Evolutionary conservation across 75 land plant species (phyloP).

Genomic region (Cunninghamia lanceolata): DNA sequence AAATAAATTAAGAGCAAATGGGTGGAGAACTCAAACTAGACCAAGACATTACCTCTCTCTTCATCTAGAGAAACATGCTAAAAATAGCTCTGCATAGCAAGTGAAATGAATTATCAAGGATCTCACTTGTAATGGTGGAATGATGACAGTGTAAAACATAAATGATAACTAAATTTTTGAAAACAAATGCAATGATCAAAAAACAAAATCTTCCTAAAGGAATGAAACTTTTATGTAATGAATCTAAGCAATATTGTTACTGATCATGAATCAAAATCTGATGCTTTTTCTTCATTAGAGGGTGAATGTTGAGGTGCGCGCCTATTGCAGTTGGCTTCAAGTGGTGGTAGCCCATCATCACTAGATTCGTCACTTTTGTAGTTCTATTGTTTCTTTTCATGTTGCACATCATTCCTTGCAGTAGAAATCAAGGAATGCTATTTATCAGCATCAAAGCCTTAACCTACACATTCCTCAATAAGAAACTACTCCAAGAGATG

Average conservation of each 20-base stretch:
- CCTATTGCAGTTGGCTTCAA: constrained; percentile 64
- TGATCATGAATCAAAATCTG: constrained; percentile 27
- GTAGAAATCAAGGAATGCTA: background rate
- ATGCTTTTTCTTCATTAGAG: constrained; percentile 31
- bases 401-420: background rate
- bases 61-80: background rate
- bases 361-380: constrained; percentile 1
- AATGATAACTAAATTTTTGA: background rate
- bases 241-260: background rate
- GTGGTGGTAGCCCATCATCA: constrained; percentile 65
- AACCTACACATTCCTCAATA: background rate
- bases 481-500: too few relatives aligned
- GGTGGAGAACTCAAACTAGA: background rate
- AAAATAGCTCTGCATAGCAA: background rate
- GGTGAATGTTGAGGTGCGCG: constrained; percentile 22
- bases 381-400: constrained; percentile 11
- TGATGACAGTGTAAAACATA: background rate
- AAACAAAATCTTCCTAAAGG: background rate
- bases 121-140: background rate
- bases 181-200: background rate
- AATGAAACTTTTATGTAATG: background rate
- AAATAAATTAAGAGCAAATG: background rate
- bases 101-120: background rate
- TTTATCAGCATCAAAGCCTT: constrained; percentile 4
- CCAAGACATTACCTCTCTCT: background rate